Conservation (phyloP, 2,329 filamentous ascomycete species). For the Fusarium longipes region DNA sequence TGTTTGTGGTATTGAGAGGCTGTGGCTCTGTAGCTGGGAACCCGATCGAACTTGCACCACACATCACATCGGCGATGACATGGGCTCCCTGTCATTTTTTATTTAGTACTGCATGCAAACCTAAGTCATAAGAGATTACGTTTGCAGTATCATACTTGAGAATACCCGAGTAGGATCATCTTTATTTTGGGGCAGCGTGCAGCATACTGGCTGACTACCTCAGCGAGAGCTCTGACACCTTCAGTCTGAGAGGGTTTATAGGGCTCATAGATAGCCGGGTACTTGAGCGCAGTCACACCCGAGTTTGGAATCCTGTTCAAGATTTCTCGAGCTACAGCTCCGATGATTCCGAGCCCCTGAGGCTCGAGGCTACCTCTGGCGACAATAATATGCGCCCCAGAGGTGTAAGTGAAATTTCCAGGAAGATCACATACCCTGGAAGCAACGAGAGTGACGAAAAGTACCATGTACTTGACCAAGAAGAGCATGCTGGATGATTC, state of each 20-base stretch:
- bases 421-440: neutral
- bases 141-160: constrained; percentile 20
- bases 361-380: constrained; percentile 38
- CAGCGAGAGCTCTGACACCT: constrained; percentile 25
- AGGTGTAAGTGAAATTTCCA: constrained; percentile 4
- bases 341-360: constrained; percentile 38
- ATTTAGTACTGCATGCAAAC: neutral
- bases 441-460: neutral
- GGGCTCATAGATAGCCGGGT: constrained; percentile 32
- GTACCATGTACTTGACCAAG: neutral
- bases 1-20: neutral
- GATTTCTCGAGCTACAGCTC: constrained; percentile 31
- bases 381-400: constrained; percentile 38
- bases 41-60: constrained; percentile 36
- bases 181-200: constrained; percentile 31
- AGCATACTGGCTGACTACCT: constrained; percentile 19
- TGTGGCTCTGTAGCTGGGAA: constrained; percentile 36
- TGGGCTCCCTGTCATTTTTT: constrained; percentile 32
- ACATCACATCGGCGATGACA: constrained; percentile 39
- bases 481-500: constrained; percentile 11
- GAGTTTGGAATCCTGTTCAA: constrained; percentile 20
- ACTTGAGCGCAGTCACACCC: constrained; percentile 18
- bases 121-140: rapidly evolving
- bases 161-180: constrained; percentile 42
- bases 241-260: constrained; percentile 37